phyloP scores from a whole-genome alignment of 2,329 filamentous ascomycete species.

The Cladorrhinum sp. region DNA sequence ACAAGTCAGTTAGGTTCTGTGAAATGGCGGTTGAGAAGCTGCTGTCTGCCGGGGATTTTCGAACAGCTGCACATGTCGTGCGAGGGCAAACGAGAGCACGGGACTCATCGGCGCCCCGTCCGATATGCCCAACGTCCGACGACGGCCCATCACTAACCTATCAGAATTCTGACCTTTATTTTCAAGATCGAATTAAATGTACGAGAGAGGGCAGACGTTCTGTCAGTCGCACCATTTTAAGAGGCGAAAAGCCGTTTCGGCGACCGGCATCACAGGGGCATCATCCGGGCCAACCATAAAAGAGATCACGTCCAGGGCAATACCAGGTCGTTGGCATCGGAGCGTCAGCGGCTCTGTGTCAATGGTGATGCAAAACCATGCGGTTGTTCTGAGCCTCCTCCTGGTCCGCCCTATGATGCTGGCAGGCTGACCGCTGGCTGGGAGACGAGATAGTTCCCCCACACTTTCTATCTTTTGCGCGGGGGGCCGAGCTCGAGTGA shows the following conservation, averaged over 20 bases:
- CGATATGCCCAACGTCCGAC: neutral
- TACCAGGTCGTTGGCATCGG: neutral
- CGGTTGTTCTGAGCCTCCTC: neutral
- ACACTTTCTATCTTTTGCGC: neutral
- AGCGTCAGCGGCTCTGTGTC: neutral
- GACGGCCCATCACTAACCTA: neutral
- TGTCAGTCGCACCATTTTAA: neutral
- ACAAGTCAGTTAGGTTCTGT: neutral
- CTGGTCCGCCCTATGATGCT: neutral
- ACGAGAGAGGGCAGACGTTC: neutral
- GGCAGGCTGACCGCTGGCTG: neutral
- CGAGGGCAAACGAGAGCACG: conserved; percentile 1
- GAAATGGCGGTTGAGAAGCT: neutral
- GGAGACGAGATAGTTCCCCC: neutral
- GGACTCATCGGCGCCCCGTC: neutral
- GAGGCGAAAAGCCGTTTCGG: neutral
- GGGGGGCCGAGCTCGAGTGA: conserved; percentile 1
- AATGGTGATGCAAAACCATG: neutral
- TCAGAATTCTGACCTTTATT: neutral
- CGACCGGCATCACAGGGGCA: neutral
- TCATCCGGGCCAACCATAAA: neutral
- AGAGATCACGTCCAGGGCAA: neutral
- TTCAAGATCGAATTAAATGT: neutral
- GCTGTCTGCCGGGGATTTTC: neutral
- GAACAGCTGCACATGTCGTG: neutral